Evolutionary conservation across 768 basidiomycete genomes (phyloP).

Genomic region (Pulveroboletus sp.): DNA sequence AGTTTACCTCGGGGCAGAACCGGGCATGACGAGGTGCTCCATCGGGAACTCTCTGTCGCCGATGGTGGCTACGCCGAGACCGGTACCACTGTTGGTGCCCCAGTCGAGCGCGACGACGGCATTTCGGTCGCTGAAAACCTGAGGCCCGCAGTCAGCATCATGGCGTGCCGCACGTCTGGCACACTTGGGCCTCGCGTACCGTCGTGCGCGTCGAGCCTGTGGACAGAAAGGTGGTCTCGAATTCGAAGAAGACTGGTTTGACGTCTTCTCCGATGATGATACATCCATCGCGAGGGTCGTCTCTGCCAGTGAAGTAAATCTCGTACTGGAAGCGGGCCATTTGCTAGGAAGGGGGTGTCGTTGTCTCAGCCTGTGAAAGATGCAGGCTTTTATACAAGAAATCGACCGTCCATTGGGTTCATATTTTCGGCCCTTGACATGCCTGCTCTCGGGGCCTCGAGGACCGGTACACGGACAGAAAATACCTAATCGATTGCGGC

Average conservation of each 20-base stretch:
- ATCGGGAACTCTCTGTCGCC: conserved; percentile 54
- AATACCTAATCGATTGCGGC: conserved; percentile 46
- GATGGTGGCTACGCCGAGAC: conserved; percentile 46
- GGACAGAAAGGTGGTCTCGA: conserved; percentile 47
- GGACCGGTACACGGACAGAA: conserved; percentile 45
- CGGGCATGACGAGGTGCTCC: conserved; percentile 56
- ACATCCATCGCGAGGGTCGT: conserved; percentile 62
- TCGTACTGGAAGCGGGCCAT: conserved; percentile 43
- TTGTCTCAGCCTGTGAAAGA: conserved; percentile 1
- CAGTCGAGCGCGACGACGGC: conserved; percentile 54
- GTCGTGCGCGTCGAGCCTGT: conserved; percentile 26
- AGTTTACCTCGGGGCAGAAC: conserved; percentile 48
- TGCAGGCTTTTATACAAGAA: conserved; percentile 28
- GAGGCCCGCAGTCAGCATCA: conserved; percentile 1
- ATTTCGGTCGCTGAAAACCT: conserved; percentile 42
- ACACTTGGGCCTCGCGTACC: conserved; percentile 12
- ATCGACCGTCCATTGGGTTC: conserved; percentile 25
- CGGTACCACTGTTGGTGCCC: conserved; percentile 27
- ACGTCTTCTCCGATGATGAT: conserved; percentile 64
- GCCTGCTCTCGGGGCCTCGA: conserved; percentile 49
- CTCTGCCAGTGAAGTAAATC: conserved; percentile 66
- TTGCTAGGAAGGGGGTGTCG: background rate
- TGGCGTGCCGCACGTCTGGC: background rate
- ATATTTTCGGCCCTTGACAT: conserved; percentile 22
- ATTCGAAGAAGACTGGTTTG: conserved; percentile 58